A percentile compares a stretch with the other conserved stretches of the same genome.
Conservation (phyloP, 345 rosid genomes). For the Syzygium oleosum region DNA sequence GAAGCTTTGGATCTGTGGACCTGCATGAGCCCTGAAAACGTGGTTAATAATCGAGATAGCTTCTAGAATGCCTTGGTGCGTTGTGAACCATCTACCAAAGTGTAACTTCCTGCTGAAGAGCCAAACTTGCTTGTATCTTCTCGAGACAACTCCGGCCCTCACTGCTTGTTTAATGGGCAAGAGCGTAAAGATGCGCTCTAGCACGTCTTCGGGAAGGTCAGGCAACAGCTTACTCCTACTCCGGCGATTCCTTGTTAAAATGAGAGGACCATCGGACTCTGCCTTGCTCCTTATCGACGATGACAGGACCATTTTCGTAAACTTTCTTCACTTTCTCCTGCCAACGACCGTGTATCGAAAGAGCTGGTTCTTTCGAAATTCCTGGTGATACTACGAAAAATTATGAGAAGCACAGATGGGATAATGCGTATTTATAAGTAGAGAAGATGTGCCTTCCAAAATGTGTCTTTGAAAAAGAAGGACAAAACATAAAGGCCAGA, state of each 20-base stretch:
- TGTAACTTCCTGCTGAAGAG: neutral
- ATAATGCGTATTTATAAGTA: neutral
- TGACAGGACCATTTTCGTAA: neutral
- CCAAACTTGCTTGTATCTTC: neutral
- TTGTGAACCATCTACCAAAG: neutral
- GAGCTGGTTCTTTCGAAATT: neutral
- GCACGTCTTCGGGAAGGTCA: neutral
- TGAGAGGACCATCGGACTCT: neutral
- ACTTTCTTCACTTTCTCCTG: neutral
- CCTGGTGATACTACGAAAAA: neutral
- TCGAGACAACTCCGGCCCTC: neutral
- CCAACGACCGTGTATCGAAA: neutral
- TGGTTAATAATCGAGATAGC: neutral
- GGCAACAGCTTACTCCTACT: neutral
- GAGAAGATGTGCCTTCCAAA: neutral
- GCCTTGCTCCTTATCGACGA: neutral
- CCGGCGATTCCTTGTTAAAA: neutral
- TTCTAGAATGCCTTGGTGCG: neutral
- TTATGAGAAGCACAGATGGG: neutral
- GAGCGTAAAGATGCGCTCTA: neutral
- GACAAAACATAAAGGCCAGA: neutral
- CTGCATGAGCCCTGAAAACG: neutral
- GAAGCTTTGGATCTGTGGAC: constrained; percentile 1
- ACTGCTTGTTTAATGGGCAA: neutral
- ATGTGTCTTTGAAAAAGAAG: neutral